phyloP scores from a whole-genome alignment of 352 stramenopile genomes.

The Phytopythium delawarense region DNA sequence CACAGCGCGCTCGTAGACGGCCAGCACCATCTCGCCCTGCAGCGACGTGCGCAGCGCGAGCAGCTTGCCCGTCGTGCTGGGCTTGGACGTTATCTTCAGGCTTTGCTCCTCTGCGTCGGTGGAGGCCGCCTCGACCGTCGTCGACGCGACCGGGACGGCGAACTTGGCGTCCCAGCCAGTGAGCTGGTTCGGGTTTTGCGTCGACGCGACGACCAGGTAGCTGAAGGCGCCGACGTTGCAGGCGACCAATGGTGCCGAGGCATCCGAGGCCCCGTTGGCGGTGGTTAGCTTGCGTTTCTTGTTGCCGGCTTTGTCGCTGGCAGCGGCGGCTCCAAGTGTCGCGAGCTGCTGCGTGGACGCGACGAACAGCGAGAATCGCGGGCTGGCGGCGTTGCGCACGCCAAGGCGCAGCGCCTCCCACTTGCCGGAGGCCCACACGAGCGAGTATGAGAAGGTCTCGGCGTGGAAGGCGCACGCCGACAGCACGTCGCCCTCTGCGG shows the following conservation, averaged over 20 bases:
- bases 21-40: slow-evolving; percentile 57
- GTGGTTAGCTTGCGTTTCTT: slow-evolving; percentile 70
- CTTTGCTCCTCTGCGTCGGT: slow-evolving; percentile 19
- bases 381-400: slow-evolving; percentile 7
- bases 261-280: slow-evolving; percentile 3
- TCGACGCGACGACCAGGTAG: slow-evolving; percentile 46
- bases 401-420: slow-evolving; percentile 45
- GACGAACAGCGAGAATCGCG: slow-evolving; percentile 38
- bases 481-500: slow-evolving; percentile 17
- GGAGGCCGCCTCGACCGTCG: slow-evolving; percentile 31
- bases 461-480: slow-evolving; percentile 59
- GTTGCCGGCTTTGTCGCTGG: slow-evolving; percentile 13
- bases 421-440: slow-evolving; percentile 48
- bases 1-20: slow-evolving; percentile 52
- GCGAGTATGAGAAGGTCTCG: slow-evolving; percentile 67
- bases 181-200: slow-evolving; percentile 34
- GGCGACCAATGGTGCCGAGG: slow-evolving; percentile 24
- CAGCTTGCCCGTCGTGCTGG: slow-evolving; percentile 34
- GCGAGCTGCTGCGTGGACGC: slow-evolving; percentile 33
- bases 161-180: slow-evolving; percentile 75
- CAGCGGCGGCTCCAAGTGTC: slow-evolving; percentile 11
- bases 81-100: slow-evolving; percentile 17
- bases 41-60: slow-evolving; percentile 45
- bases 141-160: slow-evolving; percentile 52
- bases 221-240: slow-evolving; percentile 43